Conservation (phyloP, 2,329 filamentous ascomycete species). For the Leptographium lundbergii region DNA sequence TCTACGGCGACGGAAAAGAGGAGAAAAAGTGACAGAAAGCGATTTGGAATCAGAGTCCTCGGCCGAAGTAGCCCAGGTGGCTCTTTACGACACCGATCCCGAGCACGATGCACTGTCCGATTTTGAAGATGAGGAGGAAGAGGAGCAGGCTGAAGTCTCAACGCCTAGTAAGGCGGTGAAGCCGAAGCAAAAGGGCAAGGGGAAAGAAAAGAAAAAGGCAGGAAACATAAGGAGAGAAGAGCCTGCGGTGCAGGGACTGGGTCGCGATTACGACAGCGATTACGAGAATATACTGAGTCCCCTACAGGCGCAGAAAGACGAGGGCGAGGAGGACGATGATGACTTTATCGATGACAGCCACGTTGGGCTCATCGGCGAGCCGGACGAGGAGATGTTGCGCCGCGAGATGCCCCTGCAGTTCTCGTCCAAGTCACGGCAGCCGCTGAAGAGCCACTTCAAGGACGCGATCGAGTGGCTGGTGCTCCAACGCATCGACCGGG, state of each 20-base stretch:
- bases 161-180: background rate
- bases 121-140: conserved; percentile 22
- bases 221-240: conserved; percentile 1
- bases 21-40: conserved; percentile 16
- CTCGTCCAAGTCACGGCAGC: conserved; percentile 51
- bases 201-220: background rate
- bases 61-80: conserved; percentile 10
- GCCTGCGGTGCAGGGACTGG: background rate
- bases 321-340: conserved; percentile 22
- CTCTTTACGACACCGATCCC: conserved; percentile 20
- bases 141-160: conserved; percentile 1
- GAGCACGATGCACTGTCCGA: conserved; percentile 17
- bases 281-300: background rate
- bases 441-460: conserved; percentile 59
- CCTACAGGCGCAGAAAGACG: background rate
- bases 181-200: background rate
- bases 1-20: conserved; percentile 17
- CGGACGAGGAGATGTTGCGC: conserved; percentile 17
- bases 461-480: conserved; percentile 71
- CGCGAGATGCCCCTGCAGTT: conserved; percentile 54
- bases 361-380: conserved; percentile 7
- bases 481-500: conserved; percentile 62
- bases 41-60: conserved; percentile 6
- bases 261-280: conserved; percentile 4
- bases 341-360: conserved; percentile 49